Conservation (phyloP, 1,284 basidiomycete species). For the Cutaneotrichosporon arboriforme region DNA sequence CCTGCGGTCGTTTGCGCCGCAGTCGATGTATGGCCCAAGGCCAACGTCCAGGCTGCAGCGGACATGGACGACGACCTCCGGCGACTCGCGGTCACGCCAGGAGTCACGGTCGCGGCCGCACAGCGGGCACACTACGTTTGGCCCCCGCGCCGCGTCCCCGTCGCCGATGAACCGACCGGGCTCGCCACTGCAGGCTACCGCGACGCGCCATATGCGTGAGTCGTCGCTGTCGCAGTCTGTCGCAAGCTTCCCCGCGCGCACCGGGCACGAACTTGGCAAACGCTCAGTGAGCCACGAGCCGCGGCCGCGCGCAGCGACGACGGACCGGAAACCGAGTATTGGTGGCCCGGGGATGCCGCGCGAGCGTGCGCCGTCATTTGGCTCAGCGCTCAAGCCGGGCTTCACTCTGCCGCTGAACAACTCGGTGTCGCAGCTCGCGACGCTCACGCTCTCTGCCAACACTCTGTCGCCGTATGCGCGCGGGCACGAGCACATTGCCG, state of each 20-base stretch:
- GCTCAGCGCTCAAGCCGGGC: neutral
- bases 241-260: neutral
- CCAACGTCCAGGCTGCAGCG: neutral
- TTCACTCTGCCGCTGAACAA: slow-evolving; percentile 72
- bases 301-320: neutral
- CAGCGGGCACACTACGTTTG: neutral
- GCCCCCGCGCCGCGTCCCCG: neutral
- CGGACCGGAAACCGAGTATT: neutral
- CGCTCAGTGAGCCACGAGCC: neutral
- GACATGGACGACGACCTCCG: neutral
- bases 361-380: slow-evolving; percentile 8
- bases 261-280: too few relatives aligned
- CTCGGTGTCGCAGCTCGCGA: slow-evolving; percentile 72
- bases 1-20: neutral
- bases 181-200: neutral
- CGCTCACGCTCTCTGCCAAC: slow-evolving; percentile 75
- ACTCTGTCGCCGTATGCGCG: slow-evolving; percentile 86
- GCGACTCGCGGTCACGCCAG: neutral
- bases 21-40: neutral
- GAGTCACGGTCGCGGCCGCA: too few relatives aligned
- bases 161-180: neutral
- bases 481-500: slow-evolving; percentile 79
- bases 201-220: neutral
- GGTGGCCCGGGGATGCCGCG: neutral
- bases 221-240: neutral